These are phyloP conservation scores for Wickerhamiella occidentalis DNA, from an alignment of 805 yeast species.

Conservation along the genomic window DNA sequence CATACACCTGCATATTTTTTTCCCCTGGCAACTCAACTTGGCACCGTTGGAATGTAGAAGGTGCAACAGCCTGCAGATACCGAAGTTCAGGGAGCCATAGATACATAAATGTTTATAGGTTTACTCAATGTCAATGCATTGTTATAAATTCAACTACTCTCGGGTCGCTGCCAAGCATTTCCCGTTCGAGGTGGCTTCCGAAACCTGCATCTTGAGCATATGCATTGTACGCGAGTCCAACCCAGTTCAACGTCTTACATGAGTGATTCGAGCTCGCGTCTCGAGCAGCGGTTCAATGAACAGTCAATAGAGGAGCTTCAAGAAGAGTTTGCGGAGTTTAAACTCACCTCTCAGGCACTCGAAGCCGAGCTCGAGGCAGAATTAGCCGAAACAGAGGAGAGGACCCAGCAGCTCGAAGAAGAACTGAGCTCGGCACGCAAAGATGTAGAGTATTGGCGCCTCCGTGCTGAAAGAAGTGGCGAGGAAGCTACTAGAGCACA, in stretches of 20 bases:
- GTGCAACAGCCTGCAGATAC: neutral
- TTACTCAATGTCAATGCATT: no score
- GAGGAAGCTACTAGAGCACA: conserved; percentile 13
- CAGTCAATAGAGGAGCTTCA: conserved; percentile 26
- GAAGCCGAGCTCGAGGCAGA: conserved; percentile 37
- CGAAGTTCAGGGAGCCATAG: neutral
- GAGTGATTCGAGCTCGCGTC: conserved; percentile 1
- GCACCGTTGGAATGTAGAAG: neutral
- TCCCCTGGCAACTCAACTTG: neutral
- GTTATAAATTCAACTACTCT: no score
- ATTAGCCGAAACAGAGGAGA: conserved; percentile 27
- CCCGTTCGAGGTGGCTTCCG: no score
- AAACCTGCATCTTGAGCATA: neutral
- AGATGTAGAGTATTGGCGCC: conserved; percentile 22
- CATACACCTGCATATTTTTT: neutral
- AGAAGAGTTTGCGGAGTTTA: conserved; percentile 34
- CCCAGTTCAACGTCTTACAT: neutral
- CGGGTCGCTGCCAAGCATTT: no score
- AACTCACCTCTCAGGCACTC: conserved; percentile 34
- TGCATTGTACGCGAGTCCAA: neutral
- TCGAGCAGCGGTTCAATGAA: conserved; percentile 4
- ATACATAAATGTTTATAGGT: no score
- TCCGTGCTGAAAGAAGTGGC: conserved; percentile 22
- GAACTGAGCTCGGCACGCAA: conserved; percentile 24
- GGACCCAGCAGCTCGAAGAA: conserved; percentile 20